Conservation (phyloP, 306 rosid species). For the Arachis stenosperma region DNA sequence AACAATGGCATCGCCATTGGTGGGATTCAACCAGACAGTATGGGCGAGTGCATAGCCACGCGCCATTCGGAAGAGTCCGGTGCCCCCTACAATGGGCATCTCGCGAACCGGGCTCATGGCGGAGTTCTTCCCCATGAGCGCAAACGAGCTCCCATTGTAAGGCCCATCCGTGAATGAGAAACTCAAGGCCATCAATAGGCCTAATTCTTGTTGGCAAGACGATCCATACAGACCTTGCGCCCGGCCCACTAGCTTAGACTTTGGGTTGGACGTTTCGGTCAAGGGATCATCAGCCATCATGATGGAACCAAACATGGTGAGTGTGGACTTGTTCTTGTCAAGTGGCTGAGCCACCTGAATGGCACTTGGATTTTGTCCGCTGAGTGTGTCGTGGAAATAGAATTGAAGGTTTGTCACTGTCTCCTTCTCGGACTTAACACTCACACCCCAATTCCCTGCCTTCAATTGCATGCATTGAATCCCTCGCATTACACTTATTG, state of each 20-base stretch:
- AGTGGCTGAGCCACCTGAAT: constrained; percentile 59
- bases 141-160: constrained; percentile 65
- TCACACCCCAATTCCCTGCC: constrained; percentile 44
- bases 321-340: constrained; percentile 42
- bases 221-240: constrained; percentile 84
- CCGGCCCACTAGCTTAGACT: constrained; percentile 69
- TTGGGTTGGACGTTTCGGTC: constrained; percentile 70
- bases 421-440: constrained; percentile 39
- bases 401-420: constrained; percentile 64
- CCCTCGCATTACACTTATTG: not conserved
- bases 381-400: constrained; percentile 79
- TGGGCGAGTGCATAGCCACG: constrained; percentile 73
- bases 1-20: constrained; percentile 78
- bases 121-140: constrained; percentile 66
- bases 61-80: constrained; percentile 74
- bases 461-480: constrained; percentile 30
- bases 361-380: constrained; percentile 74
- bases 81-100: constrained; percentile 80
- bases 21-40: constrained; percentile 52
- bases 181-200: constrained; percentile 66
- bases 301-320: constrained; percentile 59
- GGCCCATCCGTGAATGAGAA: constrained; percentile 61
- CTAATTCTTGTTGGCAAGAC: constrained; percentile 61
- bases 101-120: constrained; percentile 59
- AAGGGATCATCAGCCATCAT: constrained; percentile 78